These are phyloP conservation scores for Strobilomyces dryophilus DNA, from an alignment of 768 basidiomycete species.

Conservation along the genomic window DNA sequence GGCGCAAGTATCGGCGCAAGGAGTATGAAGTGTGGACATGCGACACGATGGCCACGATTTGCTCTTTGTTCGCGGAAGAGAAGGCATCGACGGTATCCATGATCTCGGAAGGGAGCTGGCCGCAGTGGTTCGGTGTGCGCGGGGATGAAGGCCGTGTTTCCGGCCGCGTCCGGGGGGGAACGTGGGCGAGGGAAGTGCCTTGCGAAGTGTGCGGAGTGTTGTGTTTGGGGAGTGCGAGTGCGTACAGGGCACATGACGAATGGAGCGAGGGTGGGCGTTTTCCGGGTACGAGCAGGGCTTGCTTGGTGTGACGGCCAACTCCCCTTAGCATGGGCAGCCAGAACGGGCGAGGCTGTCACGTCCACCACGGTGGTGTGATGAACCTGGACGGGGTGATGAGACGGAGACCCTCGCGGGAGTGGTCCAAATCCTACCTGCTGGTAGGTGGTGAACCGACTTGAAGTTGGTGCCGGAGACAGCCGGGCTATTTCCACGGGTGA, in stretches of 20 bases:
- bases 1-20: conserved; percentile 25
- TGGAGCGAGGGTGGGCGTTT: conserved; percentile 8
- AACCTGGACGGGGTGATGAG: conserved; percentile 5
- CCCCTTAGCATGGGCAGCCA: conserved; percentile 76
- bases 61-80: conserved; percentile 14
- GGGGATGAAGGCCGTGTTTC: conserved; percentile 1
- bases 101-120: conserved; percentile 22
- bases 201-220: not conserved
- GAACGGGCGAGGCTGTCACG: conserved; percentile 33
- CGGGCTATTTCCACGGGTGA: conserved; percentile 11
- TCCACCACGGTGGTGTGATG: conserved; percentile 34
- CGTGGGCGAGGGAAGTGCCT: conserved; percentile 3
- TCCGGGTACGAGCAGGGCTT: conserved; percentile 26
- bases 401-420: not conserved
- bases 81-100: conserved; percentile 26
- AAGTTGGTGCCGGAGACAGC: conserved; percentile 6
- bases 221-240: conserved; percentile 16
- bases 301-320: conserved; percentile 49
- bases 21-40: conserved; percentile 22
- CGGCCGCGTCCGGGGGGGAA: not conserved
- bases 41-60: conserved; percentile 7
- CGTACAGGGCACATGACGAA: conserved; percentile 22
- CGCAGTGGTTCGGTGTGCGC: not conserved
- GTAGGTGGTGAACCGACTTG: not conserved
- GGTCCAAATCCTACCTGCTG: conserved; percentile 3